These are phyloP conservation scores for Thelonectria blattea DNA, from an alignment of 2,329 filamentous ascomycete species.

Conservation along the genomic window DNA sequence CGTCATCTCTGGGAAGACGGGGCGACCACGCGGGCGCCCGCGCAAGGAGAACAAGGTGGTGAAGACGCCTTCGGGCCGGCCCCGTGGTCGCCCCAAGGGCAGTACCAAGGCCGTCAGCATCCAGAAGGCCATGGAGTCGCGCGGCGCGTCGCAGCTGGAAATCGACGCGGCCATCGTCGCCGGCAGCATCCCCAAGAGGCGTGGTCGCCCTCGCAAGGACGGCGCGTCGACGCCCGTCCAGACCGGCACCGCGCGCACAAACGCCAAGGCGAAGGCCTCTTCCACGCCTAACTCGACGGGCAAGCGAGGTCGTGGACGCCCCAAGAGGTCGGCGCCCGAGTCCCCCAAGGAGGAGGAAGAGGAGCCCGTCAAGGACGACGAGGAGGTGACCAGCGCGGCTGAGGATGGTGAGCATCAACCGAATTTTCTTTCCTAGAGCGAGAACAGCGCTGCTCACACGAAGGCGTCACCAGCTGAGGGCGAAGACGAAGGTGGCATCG, in stretches of 20 bases:
- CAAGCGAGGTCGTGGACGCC: constrained; percentile 42
- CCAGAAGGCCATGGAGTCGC: constrained; percentile 22
- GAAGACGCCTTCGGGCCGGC: constrained; percentile 50
- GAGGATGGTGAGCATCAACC: constrained; percentile 20
- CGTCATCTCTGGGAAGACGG: constrained; percentile 45
- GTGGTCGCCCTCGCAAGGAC: constrained; percentile 42
- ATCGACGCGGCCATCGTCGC: constrained; percentile 14
- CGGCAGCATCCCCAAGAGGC: constrained; percentile 19
- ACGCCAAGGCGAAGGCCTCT: background rate
- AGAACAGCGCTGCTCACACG: background rate
- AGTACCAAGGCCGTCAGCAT: constrained; percentile 39
- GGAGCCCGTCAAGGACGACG: constrained; percentile 13
- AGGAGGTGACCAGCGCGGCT: constrained; percentile 22
- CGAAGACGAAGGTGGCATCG: constrained; percentile 28
- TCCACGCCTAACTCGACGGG: constrained; percentile 27
- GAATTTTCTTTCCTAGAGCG: background rate
- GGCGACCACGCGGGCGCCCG: constrained; percentile 53
- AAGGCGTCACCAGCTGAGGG: constrained; percentile 19
- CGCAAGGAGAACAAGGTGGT: constrained; percentile 42
- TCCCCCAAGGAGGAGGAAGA: constrained; percentile 37
- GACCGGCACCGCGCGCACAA: constrained; percentile 9
- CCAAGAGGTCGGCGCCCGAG: constrained; percentile 36
- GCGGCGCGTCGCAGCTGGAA: constrained; percentile 6
- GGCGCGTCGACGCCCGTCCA: constrained; percentile 26
- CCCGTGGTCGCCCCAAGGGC: constrained; percentile 56